A percentile compares a stretch with the other conserved stretches of the same genome.
Evolutionary conservation across 1,139 yeast genomes (phyloP).

Genomic region (Casaregolazyma suthepensis): DNA sequence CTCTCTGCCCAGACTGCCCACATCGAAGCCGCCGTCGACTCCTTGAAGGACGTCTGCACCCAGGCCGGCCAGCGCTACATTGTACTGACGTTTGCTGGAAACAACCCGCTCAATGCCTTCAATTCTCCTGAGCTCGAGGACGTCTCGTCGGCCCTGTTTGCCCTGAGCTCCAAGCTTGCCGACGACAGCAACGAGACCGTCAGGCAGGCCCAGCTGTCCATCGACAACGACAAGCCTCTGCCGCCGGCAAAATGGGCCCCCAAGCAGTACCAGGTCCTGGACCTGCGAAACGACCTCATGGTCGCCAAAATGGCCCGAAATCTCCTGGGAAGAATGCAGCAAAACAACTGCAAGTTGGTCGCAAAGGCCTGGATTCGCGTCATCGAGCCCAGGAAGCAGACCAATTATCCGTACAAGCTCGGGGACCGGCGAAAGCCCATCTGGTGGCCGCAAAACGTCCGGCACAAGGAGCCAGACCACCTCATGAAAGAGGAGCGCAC

Average conservation of each 20-base stretch:
- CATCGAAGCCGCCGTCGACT: neutral
- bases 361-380: constrained; percentile 64
- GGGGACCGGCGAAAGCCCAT: constrained; percentile 46
- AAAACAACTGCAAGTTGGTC: constrained; percentile 52
- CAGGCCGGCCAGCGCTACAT: neutral
- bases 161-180: neutral
- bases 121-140: constrained; percentile 1
- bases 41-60: neutral
- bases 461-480: constrained; percentile 73
- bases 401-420: constrained; percentile 54
- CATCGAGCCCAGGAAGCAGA: constrained; percentile 64
- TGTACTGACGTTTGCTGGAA: neutral
- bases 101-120: neutral
- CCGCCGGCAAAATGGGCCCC: neutral
- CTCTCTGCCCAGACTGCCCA: neutral
- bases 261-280: neutral
- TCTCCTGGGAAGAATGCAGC: constrained; percentile 37
- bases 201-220: neutral
- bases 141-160: neutral
- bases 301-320: neutral
- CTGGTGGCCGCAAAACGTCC: constrained; percentile 65
- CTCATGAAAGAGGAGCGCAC: constrained; percentile 53
- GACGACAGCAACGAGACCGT: neutral
- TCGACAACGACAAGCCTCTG: neutral
- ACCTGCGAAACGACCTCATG: neutral